Evolutionary conservation across 306 rosid species (phyloP).

Genomic region (Crataegus laevigata): DNA sequence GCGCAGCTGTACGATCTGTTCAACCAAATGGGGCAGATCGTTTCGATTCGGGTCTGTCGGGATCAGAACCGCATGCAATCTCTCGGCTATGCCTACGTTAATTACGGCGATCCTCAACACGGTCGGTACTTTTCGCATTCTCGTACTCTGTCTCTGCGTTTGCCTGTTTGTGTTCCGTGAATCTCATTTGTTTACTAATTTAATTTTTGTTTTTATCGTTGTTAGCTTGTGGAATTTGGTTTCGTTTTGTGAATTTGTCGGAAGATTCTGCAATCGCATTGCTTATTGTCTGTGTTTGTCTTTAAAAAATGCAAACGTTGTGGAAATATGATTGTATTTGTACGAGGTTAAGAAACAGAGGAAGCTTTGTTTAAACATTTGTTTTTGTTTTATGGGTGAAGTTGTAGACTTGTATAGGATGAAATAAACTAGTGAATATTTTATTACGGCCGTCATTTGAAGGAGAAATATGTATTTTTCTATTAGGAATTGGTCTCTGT

Average conservation of each 20-base stretch:
- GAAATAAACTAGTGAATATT: too few relatives aligned
- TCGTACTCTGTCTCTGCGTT: neutral
- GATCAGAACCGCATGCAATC: constrained; percentile 58
- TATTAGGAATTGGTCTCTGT: neutral
- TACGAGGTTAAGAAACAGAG: too few relatives aligned
- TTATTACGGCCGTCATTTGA: neutral
- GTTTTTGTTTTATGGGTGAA: neutral
- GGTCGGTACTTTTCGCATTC: constrained; percentile 30
- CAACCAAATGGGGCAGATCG: constrained; percentile 39
- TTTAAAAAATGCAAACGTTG: neutral
- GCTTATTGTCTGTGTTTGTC: neutral
- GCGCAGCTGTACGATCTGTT: constrained; percentile 65
- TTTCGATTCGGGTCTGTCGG: constrained; percentile 74
- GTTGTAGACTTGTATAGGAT: neutral
- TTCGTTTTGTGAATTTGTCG: neutral
- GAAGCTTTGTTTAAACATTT: neutral
- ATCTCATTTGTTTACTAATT: neutral
- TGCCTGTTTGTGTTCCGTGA: neutral
- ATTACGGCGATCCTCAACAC: constrained; percentile 45
- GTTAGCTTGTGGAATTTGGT: neutral
- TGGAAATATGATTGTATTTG: too few relatives aligned
- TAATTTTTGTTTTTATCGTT: neutral
- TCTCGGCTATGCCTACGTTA: constrained; percentile 87
- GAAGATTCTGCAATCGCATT: neutral
- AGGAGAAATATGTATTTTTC: neutral